Evolutionary conservation across 345 rosid species (phyloP).

Genomic region (Eucalyptus lansdowneana): DNA sequence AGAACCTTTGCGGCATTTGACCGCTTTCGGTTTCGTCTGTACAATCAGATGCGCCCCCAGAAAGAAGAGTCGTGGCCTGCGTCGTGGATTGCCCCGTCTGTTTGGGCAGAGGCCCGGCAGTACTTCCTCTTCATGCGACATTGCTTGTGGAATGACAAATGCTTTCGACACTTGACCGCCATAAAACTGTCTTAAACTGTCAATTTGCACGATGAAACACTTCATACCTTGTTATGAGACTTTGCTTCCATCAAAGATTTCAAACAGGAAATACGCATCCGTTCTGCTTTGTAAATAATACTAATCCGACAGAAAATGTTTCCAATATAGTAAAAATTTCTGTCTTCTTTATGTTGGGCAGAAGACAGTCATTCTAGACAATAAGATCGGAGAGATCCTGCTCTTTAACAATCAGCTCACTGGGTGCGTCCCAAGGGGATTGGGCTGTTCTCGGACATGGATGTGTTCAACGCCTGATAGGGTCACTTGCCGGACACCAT

Average conservation of each 20-base stretch:
- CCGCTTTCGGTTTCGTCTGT: background rate
- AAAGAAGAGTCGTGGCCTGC: background rate
- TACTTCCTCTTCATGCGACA: rapidly evolving
- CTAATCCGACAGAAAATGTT: background rate
- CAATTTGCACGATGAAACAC: background rate
- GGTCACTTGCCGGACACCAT: conserved; percentile 55
- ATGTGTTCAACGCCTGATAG: conserved; percentile 31
- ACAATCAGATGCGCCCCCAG: background rate
- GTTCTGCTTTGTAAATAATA: background rate
- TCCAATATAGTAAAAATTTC: too few relatives aligned
- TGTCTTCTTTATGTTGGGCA: too few relatives aligned
- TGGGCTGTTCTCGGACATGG: conserved; percentile 45
- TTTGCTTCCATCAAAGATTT: background rate
- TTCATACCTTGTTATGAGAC: background rate
- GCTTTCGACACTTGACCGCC: background rate
- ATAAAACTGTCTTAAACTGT: background rate
- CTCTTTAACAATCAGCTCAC: conserved; percentile 38
- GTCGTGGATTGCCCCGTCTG: rapidly evolving
- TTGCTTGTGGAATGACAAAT: background rate
- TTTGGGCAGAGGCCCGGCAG: background rate
- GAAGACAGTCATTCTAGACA: too few relatives aligned
- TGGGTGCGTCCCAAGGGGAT: conserved; percentile 75
- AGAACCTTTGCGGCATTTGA: background rate
- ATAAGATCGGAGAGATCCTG: too few relatives aligned
- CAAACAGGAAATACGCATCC: background rate